Evolutionary conservation across 768 basidiomycete species (phyloP).

Genomic region (Coprinopsis cinerea): DNA sequence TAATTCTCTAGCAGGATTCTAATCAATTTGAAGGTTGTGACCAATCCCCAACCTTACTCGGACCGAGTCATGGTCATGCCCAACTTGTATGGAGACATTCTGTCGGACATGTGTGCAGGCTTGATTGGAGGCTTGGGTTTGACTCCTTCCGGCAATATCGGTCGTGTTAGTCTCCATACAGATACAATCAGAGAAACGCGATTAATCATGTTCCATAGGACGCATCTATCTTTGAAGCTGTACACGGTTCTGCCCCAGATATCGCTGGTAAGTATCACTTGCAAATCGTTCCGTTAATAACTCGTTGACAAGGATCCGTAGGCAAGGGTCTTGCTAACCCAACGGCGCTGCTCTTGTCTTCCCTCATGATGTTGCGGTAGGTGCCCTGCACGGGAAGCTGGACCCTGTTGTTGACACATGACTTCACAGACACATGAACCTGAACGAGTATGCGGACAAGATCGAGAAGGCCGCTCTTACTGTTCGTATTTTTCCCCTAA

Average conservation of each 20-base stretch:
- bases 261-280: conserved; percentile 67
- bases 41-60: conserved; percentile 88
- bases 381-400: conserved; percentile 20
- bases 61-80: conserved; percentile 99
- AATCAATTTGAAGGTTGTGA: conserved; percentile 56
- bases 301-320: conserved; percentile 19
- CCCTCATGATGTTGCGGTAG: conserved; percentile 96
- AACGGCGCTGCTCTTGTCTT: conserved; percentile 94
- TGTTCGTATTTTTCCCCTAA: conserved; percentile 44
- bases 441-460: conserved; percentile 74
- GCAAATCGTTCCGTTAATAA: neutral
- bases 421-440: conserved; percentile 77
- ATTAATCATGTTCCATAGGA: conserved; percentile 46
- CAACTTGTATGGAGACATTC: conserved; percentile 92
- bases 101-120: conserved; percentile 98
- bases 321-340: conserved; percentile 95
- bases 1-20: neutral
- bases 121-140: conserved; percentile 96
- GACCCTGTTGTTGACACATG: conserved; percentile 12
- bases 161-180: conserved; percentile 52
- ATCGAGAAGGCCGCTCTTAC: conserved; percentile 89
- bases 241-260: conserved; percentile 99
- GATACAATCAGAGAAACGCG: conserved; percentile 11
- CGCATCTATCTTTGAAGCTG: conserved; percentile 99
- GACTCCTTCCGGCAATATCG: conserved; percentile 97